Evolutionary conservation across 2,329 filamentous ascomycete genomes (phyloP), one percentile per base, ranked within the genome.

Genomic region (Cladosporium austrohemisphaericum): DNA sequence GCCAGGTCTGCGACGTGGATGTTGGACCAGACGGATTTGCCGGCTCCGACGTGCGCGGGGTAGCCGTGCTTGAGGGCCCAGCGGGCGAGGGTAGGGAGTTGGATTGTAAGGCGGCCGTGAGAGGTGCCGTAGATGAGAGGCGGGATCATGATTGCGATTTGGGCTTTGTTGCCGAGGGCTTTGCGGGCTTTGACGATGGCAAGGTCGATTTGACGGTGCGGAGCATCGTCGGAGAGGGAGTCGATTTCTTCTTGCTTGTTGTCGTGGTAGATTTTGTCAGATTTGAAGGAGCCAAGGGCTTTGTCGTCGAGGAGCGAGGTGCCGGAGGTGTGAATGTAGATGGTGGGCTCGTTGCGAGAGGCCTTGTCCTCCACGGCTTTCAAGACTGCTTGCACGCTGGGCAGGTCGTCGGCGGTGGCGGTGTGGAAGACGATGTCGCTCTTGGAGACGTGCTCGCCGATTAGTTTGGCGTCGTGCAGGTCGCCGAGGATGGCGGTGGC

Each of bases 311-410:
- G 54, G 5, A 74, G 61, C 8, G 64, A 66, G 5, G 70, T 69
- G 4, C 73, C 75, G 5, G 68, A 71, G 3, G 74, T 77, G 56
- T 77, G 75, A 49, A 77, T 75, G 63, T 68, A 78, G 52, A 73
- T 72, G 14, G 71, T 73, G 19, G 50, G 50, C 22, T 69, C 65
- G 9, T 63, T 65, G 26, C 67, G 55, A 4, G 23, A 19, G 1
- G 60, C 53, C 1, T 71, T 66, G 6, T 72, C 67, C 46, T 68
- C 55, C 43, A 77, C 57, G 5, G 72, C 75, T 8, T 68, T 65
- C 3, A 77, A 58, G 10, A 78, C 65, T 13, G 73, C 71, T 55
- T 72, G 55, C 1, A 66, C 74, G 10, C 68, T 72, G 9, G 71
- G 69, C 14, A 73, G 58, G 50, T 77, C 68, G 59, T 77, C 74